Base-by-base conservation (phyloP, 495 filamentous ascomycete species). In the Physcia stellaris region DNA sequence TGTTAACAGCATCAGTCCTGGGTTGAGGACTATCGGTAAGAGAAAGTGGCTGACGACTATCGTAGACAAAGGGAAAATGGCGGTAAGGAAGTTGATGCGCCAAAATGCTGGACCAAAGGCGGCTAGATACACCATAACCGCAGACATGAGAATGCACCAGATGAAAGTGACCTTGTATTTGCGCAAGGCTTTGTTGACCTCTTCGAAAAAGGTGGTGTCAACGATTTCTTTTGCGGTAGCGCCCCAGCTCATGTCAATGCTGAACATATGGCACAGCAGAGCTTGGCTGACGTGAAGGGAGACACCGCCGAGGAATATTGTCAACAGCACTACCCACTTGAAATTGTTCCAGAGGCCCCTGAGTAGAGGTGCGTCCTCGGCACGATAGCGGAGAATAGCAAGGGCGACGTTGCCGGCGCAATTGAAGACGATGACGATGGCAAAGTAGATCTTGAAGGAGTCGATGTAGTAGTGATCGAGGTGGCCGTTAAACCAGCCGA, bases 1-100 rank as follows among this genome's bases (percentile, higher is more conserved):
- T 17, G 72, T 75, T 49, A 79, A 79, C 48, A 72, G 62, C 76
- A 80, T 79, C 53, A 80, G 51, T 18, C 68, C 67, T 11, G 76
- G 76, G 37, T 80, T 80, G 28, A 80, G 53, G 35, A 60, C 64
- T 33, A 80, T 64, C 4, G 75, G 76, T 28, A 79, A 48, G 26
- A 75, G 48, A 50, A 76, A 69, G 47, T 80, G 76, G 12, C 57
- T 55, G 19, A 63, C 53, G 11, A 75, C 53, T n/a, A 75, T 53
- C 15, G 59, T 64, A 15, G 53, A 56, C 15, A 79, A 51, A 17
- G 76, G 76, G 54, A 62, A 75, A 40, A 79, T 71, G 18, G 75
- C 66, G 17, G 67, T 63, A 39, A 79, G 64, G 32, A 63, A 54
- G 7, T 57, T 58, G 47, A 80, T 79, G 24, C 54, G 51, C 76